Base-by-base conservation (phyloP, 1,284 basidiomycete species). In the Ceratorhiza oryzae-sativae region DNA sequence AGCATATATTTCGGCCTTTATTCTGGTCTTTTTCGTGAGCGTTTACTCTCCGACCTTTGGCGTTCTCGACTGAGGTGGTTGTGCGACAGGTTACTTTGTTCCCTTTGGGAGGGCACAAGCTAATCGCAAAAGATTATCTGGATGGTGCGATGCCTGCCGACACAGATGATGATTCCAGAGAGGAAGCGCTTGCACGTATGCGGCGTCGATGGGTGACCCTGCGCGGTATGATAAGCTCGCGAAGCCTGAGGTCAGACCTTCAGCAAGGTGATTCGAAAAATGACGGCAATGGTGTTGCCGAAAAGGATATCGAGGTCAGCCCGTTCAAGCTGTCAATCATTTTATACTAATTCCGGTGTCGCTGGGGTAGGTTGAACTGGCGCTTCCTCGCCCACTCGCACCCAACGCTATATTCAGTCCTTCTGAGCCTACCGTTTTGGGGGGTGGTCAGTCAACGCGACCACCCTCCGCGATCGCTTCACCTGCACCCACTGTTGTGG, bases 111-210 rank as follows among this genome's bases (percentile, higher is more conserved):
- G 86, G 82, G 1, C 80, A 83, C 73, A 80, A 80, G 4, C 81
- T 84, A 75, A 80, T 91, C 39, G 83, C 83, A 13, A 84, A 83
- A 80, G 89, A 90, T 75, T 90, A 84, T 73, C 81, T 82, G 9
- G 89, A 90, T 1, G 87, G 88, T 0, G 59, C 59, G 8, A 61
- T 61, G 59, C 59, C 59, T 15, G 59, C 27, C 30, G 88, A 90
- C 60, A 80, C 88, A 70, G 80, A 84, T 34, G 83, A 86, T 72
- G 86, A 87, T 61, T 80, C 88, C 5, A 81, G 82, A 67, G 76
- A 74, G 53, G 45, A 73, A 12, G 25, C 59, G 13, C 4, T 46
- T 15, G 15, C 59, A n/a, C 59, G 59, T 5, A 46, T 61, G 45
- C 41, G 42, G 2, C 39, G 59, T 30, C 41, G 41, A 3, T 61